These are phyloP conservation scores for Chaetomiaceae sp. DNA, from an alignment of 2,329 filamentous ascomycete genomes.

Conservation along the genomic window DNA sequence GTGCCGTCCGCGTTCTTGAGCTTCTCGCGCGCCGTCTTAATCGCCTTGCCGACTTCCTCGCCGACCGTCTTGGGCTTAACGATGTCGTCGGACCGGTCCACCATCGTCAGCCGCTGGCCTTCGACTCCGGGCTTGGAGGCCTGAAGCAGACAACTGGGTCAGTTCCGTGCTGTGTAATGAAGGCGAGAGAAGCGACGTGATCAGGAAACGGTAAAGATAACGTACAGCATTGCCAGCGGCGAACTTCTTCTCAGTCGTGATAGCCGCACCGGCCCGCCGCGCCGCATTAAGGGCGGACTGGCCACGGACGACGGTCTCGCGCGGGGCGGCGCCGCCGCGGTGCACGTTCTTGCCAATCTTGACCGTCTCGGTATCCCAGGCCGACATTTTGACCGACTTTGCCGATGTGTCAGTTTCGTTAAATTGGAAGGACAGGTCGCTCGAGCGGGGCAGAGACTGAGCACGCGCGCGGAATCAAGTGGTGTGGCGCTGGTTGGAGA, in stretches of 20 bases:
- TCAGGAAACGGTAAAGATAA: not conserved
- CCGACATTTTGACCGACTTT: conserved; percentile 53
- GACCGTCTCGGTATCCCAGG: conserved; percentile 76
- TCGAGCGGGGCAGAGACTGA: no score
- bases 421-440: no score
- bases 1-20: conserved; percentile 55
- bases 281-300: conserved; percentile 83
- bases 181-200: not conserved
- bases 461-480: not conserved
- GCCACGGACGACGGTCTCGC: conserved; percentile 85
- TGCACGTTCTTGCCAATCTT: conserved; percentile 88
- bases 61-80: conserved; percentile 93
- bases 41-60: conserved; percentile 72
- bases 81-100: conserved; percentile 95
- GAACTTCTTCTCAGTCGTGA: conserved; percentile 90
- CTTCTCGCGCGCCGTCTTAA: conserved; percentile 70
- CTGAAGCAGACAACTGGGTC: no score
- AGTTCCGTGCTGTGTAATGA: not conserved
- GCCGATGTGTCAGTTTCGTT: no score
- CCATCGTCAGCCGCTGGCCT: conserved; percentile 94
- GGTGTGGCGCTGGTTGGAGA: not conserved
- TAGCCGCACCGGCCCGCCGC: conserved; percentile 66
- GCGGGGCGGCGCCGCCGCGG: conserved; percentile 58
- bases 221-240: conserved; percentile 72
- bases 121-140: conserved; percentile 55